Conservation (phyloP, 2,329 filamentous ascomycete genomes). For the Penicillium decumbens region DNA sequence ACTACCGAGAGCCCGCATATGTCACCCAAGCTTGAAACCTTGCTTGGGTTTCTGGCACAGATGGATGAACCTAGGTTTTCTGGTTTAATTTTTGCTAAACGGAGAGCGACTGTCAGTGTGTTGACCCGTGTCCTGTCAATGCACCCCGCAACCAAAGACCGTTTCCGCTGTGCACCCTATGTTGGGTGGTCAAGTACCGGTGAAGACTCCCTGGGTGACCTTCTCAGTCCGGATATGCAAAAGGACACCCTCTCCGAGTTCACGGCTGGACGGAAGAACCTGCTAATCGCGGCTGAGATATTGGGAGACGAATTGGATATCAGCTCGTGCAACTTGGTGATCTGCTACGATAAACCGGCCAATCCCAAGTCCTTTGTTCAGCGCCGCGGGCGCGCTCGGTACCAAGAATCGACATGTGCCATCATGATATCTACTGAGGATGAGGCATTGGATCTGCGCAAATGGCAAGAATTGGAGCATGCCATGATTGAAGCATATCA, state of each 20-base stretch:
- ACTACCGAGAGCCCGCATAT: conserved; percentile 27
- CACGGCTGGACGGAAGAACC: conserved; percentile 49
- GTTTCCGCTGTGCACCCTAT: conserved; percentile 40
- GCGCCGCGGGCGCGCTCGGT: conserved; percentile 59
- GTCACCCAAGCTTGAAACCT: conserved; percentile 54
- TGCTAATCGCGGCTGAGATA: conserved; percentile 56
- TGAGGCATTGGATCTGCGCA: conserved; percentile 33
- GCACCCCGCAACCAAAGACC: conserved; percentile 46
- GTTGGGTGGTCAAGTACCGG: conserved; percentile 48
- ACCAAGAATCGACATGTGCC: conserved; percentile 51
- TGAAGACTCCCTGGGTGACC: conserved; percentile 47
- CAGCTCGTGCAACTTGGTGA: conserved; percentile 59
- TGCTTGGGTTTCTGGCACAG: conserved; percentile 52
- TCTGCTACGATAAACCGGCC: conserved; percentile 59
- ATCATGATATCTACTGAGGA: conserved; percentile 46
- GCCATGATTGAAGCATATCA: conserved; percentile 69
- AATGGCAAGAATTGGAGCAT: conserved; percentile 65
- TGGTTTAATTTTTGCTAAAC: conserved; percentile 64
- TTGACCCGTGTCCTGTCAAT: conserved; percentile 55
- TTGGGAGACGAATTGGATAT: conserved; percentile 60
- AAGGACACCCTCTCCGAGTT: conserved; percentile 53
- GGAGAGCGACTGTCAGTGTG: conserved; percentile 58
- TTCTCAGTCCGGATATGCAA: conserved; percentile 47
- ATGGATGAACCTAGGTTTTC: conserved; percentile 46
- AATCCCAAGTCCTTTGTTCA: conserved; percentile 64